Base-by-base conservation (phyloP, 768 basidiomycete genomes). In the Auriscalpium orientale region DNA sequence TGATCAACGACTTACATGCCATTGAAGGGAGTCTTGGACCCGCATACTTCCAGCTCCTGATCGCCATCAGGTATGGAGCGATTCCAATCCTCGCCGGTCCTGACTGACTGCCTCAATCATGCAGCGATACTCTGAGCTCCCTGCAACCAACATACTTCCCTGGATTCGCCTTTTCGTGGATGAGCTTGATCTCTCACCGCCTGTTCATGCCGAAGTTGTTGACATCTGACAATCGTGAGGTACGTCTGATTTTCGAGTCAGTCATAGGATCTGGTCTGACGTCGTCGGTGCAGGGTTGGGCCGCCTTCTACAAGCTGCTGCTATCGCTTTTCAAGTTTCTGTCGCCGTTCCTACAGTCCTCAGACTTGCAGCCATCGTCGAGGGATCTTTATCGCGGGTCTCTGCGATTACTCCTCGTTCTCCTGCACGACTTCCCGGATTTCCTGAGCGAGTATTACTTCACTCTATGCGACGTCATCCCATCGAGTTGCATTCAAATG, bases 361-460 rank as follows among this genome's bases (percentile, higher is more conserved):
- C 86, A 12, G 84, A 90, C 62, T 79, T 98, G 45, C 83, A 88
- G 61, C 78, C 81, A 21, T 85, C 93, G 5, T 87, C 89, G 20
- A 81, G 89, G 45, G 88, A 91, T 60, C 80, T 99, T 45, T 98
- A 95, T 75, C 85, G 91, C 45, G 97, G 93, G 20, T 82, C 93
- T 20, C 77, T 97, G 47, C 84, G 95, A 37, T 79, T 99, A 34
- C 83, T 99, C 49, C 81, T 99, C 48, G 93, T 98, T 56, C 85
- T 99, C 51, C 83, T 99, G 18, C 95, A 99, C 71, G 97, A 98
- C 72, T 98, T 98, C 78, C 97, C 97, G 51, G 97, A 98, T 58
- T 98, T 98, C 77, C 78, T 98, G 58, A 91, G 87, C 69, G 93
- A 95, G 74, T 93, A 95, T 69, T 95, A 98, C 72, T 95, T 95